phyloP scores from a whole-genome alignment of 306 rosid species.

The Albizia julibrissin region DNA sequence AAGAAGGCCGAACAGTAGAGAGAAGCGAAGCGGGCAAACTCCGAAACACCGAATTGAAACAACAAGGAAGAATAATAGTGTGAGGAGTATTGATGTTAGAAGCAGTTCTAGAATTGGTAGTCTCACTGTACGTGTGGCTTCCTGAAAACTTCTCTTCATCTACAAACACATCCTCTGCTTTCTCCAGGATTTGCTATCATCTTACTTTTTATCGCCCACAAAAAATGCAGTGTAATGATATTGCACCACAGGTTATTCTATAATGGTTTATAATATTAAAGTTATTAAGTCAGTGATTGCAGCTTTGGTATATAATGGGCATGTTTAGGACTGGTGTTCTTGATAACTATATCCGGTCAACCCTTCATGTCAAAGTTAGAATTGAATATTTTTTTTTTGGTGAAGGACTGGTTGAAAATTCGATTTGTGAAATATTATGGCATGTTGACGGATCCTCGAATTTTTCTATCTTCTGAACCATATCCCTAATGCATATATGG shows the following conservation, averaged over 20 bases:
- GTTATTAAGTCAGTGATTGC: not conserved
- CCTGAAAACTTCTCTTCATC: constrained; percentile 36
- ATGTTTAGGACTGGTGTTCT: constrained; percentile 15
- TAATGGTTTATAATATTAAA: not conserved
- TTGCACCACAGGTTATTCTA: not conserved
- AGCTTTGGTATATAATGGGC: constrained; percentile 7
- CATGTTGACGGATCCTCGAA: not conserved
- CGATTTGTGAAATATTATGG: not conserved
- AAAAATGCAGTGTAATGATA: not conserved
- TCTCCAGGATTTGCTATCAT: not conserved
- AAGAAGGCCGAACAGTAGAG: constrained; percentile 31
- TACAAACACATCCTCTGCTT: not conserved
- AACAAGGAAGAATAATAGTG: constrained; percentile 35
- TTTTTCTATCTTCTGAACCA: not conserved
- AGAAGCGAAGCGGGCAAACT: constrained; percentile 39
- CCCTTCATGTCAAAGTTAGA: not conserved
- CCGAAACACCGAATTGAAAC: constrained; percentile 37
- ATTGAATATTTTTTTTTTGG: not conserved
- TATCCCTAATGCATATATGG: not conserved
- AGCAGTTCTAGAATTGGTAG: constrained; percentile 48
- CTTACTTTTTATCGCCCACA: constrained; percentile 7
- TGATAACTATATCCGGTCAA: not conserved
- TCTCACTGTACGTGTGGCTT: constrained; percentile 55
- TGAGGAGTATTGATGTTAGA: constrained; percentile 34
- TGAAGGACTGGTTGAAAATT: not conserved